Conservation (phyloP, 805 yeast species). For the Starmerella vaccinii region DNA sequence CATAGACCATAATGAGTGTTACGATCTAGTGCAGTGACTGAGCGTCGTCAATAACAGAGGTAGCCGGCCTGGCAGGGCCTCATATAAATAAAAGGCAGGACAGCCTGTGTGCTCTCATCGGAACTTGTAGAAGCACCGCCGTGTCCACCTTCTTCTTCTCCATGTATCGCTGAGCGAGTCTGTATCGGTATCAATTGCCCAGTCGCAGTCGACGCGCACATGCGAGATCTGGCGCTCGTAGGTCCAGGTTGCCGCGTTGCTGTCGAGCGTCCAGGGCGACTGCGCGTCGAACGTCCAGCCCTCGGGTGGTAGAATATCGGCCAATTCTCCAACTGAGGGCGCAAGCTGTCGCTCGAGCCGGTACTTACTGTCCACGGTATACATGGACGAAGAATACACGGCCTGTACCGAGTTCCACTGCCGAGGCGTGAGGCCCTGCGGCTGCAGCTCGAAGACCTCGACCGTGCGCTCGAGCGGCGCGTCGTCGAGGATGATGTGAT, state of each 20-base stretch:
- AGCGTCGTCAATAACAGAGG: too few species aligned
- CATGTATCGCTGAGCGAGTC: slow-evolving; percentile 30
- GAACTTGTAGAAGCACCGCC: slow-evolving; percentile 27
- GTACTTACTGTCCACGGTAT: slow-evolving; percentile 40
- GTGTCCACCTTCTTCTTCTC: slow-evolving; percentile 35
- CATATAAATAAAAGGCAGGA: too few species aligned
- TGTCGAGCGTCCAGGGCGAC: slow-evolving; percentile 57
- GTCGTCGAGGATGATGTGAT: slow-evolving; percentile 50
- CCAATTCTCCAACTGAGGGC: slow-evolving; percentile 46
- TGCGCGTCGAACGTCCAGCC: slow-evolving; percentile 63
- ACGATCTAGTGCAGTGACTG: too few species aligned
- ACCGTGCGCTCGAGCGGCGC: slow-evolving; percentile 54
- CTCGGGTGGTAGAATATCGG: slow-evolving; percentile 53
- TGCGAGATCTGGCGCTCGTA: slow-evolving; percentile 35
- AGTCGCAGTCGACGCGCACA: slow-evolving; percentile 27
- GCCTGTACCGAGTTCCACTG: slow-evolving; percentile 47
- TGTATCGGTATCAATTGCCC: slow-evolving; percentile 30
- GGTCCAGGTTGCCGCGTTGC: slow-evolving; percentile 44
- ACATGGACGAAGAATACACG: slow-evolving; percentile 46
- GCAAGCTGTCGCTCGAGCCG: slow-evolving; percentile 50
- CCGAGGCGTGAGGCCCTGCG: slow-evolving; percentile 48
- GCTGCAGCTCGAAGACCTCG: slow-evolving; percentile 68
- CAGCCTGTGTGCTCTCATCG: not conserved
- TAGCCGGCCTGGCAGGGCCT: too few species aligned
- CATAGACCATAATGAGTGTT: too few species aligned